A percentile compares a stretch with the other conserved stretches of the same genome.
Evolutionary conservation across 306 rosid species (phyloP).

Genomic region (Cucumis cinereus): DNA sequence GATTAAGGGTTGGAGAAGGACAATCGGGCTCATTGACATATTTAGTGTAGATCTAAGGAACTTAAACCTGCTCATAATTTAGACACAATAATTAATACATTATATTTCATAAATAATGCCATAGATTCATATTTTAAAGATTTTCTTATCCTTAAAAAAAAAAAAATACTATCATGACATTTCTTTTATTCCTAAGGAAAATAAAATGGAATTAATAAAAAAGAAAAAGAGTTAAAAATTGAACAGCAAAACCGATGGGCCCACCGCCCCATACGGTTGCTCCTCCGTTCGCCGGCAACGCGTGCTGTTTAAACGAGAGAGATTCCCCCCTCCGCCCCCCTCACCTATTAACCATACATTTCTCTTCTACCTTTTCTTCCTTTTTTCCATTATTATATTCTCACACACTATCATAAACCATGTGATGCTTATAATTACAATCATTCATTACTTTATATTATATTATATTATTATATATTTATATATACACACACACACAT

Average conservation of each 20-base stretch:
- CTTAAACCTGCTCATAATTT: no score
- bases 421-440: neutral
- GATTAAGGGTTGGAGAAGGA: no score
- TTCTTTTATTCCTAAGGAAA: no score
- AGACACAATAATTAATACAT: no score
- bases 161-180: no score
- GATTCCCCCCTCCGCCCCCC: neutral
- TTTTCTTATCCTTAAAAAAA: no score
- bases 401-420: neutral
- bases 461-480: neutral
- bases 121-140: no score
- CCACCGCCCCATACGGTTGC: constrained; percentile 85
- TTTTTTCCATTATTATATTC: neutral
- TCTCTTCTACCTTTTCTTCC: neutral
- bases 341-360: neutral
- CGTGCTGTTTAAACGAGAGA: constrained; percentile 43
- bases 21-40: no score
- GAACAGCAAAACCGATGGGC: constrained; percentile 46
- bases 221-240: constrained; percentile 15
- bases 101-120: no score
- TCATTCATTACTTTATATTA: neutral
- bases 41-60: no score
- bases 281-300: constrained; percentile 70
- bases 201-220: no score
- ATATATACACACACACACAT: no score